Evolutionary conservation across 495 filamentous ascomycete genomes (phyloP).

Genomic region (Penicillium maclennaniae): DNA sequence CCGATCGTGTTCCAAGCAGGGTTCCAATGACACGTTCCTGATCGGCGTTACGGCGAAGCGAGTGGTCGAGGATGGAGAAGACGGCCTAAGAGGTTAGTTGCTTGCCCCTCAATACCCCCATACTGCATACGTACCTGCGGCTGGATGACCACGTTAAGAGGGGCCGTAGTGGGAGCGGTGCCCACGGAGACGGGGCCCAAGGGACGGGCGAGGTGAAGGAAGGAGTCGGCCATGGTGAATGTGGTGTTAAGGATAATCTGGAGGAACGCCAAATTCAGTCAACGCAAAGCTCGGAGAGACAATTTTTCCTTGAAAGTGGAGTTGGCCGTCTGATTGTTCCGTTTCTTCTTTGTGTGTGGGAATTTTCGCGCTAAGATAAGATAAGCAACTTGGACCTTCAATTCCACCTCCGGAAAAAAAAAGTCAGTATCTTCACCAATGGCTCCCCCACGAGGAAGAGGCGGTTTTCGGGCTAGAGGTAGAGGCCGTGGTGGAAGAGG

Average conservation of each 20-base stretch:
- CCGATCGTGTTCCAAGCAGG: slow-evolving; percentile 82
- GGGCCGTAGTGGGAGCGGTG: slow-evolving; percentile 77
- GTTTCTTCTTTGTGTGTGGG: slow-evolving; percentile 46
- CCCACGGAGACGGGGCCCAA: slow-evolving; percentile 75
- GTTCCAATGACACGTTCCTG: slow-evolving; percentile 96
- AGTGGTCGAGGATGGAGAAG: slow-evolving; percentile 96
- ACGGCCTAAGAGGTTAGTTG: slow-evolving; percentile 59
- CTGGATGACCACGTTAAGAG: slow-evolving; percentile 88
- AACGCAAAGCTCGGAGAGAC: slow-evolving; percentile 23
- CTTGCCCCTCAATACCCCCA: not conserved
- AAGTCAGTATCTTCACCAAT: slow-evolving; percentile 12
- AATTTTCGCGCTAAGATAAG: slow-evolving; percentile 57
- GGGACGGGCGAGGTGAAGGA: slow-evolving; percentile 90
- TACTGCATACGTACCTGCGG: slow-evolving; percentile 67
- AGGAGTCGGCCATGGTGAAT: slow-evolving; percentile 79
- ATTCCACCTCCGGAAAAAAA: slow-evolving; percentile 5
- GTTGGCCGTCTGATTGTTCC: slow-evolving; percentile 28
- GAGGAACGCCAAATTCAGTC: slow-evolving; percentile 5
- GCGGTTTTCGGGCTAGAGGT: slow-evolving; percentile 9
- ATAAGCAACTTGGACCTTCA: slow-evolving; percentile 29
- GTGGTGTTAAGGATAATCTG: slow-evolving; percentile 7
- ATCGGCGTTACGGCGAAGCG: slow-evolving; percentile 80
- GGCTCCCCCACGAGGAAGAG: slow-evolving; percentile 22
- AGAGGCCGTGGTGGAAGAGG: slow-evolving; percentile 29
- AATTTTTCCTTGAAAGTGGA: slow-evolving; percentile 32